Evolutionary conservation across 495 filamentous ascomycete species (phyloP).

Genomic region (Penicillium samsonianum): DNA sequence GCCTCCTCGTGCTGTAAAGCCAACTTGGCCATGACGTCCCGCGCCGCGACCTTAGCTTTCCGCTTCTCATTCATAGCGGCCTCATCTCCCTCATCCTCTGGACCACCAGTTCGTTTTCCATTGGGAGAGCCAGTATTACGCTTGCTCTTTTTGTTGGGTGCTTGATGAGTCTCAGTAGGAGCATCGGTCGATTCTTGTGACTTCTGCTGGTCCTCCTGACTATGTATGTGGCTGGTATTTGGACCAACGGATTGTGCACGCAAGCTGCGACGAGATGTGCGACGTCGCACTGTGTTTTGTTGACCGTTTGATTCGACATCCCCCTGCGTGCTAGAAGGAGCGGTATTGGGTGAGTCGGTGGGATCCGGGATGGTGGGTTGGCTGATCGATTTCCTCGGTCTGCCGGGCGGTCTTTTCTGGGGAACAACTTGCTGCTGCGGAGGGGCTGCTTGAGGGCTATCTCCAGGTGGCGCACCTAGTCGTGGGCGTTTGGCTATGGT

Average conservation of each 20-base stretch:
- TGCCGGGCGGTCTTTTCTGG: conserved; percentile 26
- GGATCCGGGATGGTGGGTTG: conserved; percentile 21
- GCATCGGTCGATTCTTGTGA: not conserved
- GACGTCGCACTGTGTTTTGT: not conserved
- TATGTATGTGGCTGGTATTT: not conserved
- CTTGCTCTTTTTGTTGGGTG: conserved; percentile 13
- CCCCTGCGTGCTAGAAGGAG: conserved; percentile 3
- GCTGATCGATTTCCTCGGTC: conserved; percentile 38
- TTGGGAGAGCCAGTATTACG: conserved; percentile 9
- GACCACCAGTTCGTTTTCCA: not conserved
- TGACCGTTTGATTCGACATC: conserved; percentile 2
- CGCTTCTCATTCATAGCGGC: conserved; percentile 31
- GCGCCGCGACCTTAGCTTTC: conserved; percentile 40
- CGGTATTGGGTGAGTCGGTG: conserved; percentile 17
- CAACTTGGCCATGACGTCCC: conserved; percentile 40
- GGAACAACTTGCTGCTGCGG: conserved; percentile 5
- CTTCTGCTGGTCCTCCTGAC: not conserved
- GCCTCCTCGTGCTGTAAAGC: conserved; percentile 50
- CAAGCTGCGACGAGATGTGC: conserved; percentile 20
- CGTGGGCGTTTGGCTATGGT: conserved; percentile 38
- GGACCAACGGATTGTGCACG: conserved; percentile 17
- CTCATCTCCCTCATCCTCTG: conserved; percentile 6
- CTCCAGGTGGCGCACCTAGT: conserved; percentile 20
- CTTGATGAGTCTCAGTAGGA: not conserved
- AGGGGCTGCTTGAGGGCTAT: not conserved